Evolutionary conservation across 305 asterid genomes (phyloP), one percentile per base, ranked within the genome.

Genomic region (Rubia tinctorum): DNA sequence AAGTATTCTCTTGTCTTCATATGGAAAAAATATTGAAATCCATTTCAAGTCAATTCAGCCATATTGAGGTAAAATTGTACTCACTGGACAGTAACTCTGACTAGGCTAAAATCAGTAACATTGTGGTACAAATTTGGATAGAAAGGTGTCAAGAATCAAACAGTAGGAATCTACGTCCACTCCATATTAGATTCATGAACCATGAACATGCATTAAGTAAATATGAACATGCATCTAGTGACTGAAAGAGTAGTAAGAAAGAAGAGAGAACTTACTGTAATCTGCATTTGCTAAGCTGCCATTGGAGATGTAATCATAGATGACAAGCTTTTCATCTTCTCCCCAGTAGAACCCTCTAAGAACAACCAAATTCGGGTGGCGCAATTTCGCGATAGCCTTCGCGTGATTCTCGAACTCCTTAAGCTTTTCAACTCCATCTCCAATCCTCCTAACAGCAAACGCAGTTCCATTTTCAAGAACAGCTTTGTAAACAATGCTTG

Each of bases 301-400:
- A 82, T 86, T 89, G 66, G 90, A 77, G 86, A 95, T 80, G 66
- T 86, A 90, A 34, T 95, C 99, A 78, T 76, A 86, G 61, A 95
- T 85, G 53, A 92, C 85, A 23, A 95, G 96, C 91, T 92, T 95
- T 76, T 95, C 99, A 82, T 89, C 94, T 4, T 90, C 94, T 69
- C 98, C 96, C 95, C 97, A 90, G 34, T 80, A 88, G 85, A 92
- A 92, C 14, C 99, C 98, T 65, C 91, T 83, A 2, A 92, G 76
- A 1, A 87, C 80, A 34, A 92, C 92, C 68, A 95, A 60, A 81
- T 95, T 92, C 23, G 83, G 87, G 49, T 95, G 99, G 9, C 85
- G 82, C 55, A 95, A 39, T 69, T 89, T 95, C 10, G 90, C 91
- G 22, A 92, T 82, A 12, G 82, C 89, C 84, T 79, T 86, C 10